phyloP scores from a whole-genome alignment of 306 rosid genomes.

The Leucaena leucocephala region DNA sequence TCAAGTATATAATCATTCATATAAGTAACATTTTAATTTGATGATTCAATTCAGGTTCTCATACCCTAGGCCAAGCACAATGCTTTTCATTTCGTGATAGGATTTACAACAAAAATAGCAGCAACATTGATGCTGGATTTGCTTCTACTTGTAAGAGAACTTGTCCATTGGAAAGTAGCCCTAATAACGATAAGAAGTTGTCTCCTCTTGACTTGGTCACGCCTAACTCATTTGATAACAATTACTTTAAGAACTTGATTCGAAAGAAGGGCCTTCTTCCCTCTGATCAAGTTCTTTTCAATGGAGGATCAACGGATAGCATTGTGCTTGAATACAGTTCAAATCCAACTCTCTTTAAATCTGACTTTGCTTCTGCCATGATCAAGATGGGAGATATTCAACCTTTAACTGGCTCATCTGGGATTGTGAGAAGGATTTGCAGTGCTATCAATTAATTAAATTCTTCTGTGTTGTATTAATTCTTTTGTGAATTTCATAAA shows the following conservation, averaged over 20 bases:
- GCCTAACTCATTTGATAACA: slow-evolving; percentile 61
- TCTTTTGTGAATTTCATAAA: too few species aligned
- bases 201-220: slow-evolving; percentile 64
- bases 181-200: slow-evolving; percentile 36
- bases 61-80: slow-evolving; percentile 61
- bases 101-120: slow-evolving; percentile 46
- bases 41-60: slow-evolving; percentile 38
- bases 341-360: not conserved
- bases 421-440: not conserved
- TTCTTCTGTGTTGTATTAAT: too few species aligned
- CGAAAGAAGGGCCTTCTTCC: slow-evolving; percentile 61
- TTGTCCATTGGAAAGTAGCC: slow-evolving; percentile 37
- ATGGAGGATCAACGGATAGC: slow-evolving; percentile 40
- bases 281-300: slow-evolving; percentile 48
- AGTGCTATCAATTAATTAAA: not conserved
- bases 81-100: slow-evolving; percentile 53
- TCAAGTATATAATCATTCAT: too few species aligned
- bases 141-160: slow-evolving; percentile 47
- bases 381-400: slow-evolving; percentile 11
- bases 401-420: not conserved
- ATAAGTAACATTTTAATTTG: not conserved
- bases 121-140: slow-evolving; percentile 56
- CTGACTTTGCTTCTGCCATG: slow-evolving; percentile 8
- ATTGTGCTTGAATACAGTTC: slow-evolving; percentile 38
- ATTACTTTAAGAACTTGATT: slow-evolving; percentile 57